These are phyloP conservation scores for Eremothecium sinecaudum DNA, from an alignment of 1,139 yeast species.

Conservation along the genomic window DNA sequence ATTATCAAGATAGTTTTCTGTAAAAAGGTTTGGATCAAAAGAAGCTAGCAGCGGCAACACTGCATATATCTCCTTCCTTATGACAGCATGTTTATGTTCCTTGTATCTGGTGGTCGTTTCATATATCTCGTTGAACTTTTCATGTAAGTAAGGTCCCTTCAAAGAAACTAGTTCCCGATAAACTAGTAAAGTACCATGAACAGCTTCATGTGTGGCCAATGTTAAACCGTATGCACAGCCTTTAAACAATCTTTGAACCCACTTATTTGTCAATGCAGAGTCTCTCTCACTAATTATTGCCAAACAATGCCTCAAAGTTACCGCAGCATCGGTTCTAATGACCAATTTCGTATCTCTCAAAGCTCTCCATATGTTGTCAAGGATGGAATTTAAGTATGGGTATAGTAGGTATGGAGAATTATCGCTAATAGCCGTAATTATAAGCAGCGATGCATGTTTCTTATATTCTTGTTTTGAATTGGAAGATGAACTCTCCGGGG, in stretches of 20 bases:
- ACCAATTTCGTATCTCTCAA: conserved; percentile 66
- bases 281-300: conserved; percentile 75
- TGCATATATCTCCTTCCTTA: conserved; percentile 74
- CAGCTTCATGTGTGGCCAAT: conserved; percentile 49
- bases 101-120: conserved; percentile 67
- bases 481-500: conserved; percentile 29
- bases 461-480: conserved; percentile 74
- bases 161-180: conserved; percentile 67
- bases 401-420: conserved; percentile 81
- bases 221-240: conserved; percentile 46
- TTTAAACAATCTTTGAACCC: conserved; percentile 66
- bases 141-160: conserved; percentile 58
- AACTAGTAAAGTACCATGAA: conserved; percentile 80
- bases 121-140: conserved; percentile 67
- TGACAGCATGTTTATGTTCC: conserved; percentile 64
- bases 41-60: conserved; percentile 76
- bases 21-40: conserved; percentile 69
- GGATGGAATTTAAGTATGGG: conserved; percentile 65
- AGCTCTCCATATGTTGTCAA: conserved; percentile 83
- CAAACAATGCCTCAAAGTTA: conserved; percentile 68
- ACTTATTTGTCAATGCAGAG: conserved; percentile 53
- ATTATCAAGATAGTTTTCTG: conserved; percentile 70
- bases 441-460: conserved; percentile 84
- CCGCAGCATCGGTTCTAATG: conserved; percentile 77
- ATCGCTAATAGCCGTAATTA: conserved; percentile 73